phyloP scores from a whole-genome alignment of 192 early-diverging fungal species.

The Lunasporangiospora selenospora region DNA sequence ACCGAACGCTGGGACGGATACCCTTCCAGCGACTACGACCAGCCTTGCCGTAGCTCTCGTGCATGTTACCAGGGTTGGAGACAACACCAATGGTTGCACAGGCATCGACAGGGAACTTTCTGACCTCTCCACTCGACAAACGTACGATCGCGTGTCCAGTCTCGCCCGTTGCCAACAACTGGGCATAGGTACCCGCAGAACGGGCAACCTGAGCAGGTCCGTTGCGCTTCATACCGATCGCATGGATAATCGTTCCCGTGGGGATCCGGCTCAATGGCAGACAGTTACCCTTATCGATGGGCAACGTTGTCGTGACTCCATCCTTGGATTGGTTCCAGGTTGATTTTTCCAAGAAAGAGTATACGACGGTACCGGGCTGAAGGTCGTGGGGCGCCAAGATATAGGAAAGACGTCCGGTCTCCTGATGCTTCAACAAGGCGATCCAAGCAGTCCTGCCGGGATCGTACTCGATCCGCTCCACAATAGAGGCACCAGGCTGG shows the following conservation, averaged over 20 bases:
- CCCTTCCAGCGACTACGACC: slow-evolving; percentile 84
- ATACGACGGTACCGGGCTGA: slow-evolving; percentile 76
- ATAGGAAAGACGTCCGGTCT: slow-evolving; percentile 81
- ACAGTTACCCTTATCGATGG: slow-evolving; percentile 87
- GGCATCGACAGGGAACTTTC: slow-evolving; percentile 82
- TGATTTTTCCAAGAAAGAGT: slow-evolving; percentile 60
- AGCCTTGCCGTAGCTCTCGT: slow-evolving; percentile 87
- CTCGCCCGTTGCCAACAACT: slow-evolving; percentile 79
- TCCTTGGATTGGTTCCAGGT: slow-evolving; percentile 44
- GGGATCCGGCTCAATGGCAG: slow-evolving; percentile 90
- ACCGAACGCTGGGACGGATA: slow-evolving; percentile 85
- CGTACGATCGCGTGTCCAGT: slow-evolving; percentile 86
- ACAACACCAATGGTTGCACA: slow-evolving; percentile 91
- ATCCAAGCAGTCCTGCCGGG: slow-evolving; percentile 90
- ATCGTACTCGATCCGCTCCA: slow-evolving; percentile 94
- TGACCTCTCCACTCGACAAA: slow-evolving; percentile 86
- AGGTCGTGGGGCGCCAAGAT: slow-evolving; percentile 84
- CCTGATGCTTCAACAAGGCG: slow-evolving; percentile 80
- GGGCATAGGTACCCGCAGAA: slow-evolving; percentile 87
- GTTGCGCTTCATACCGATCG: slow-evolving; percentile 78
- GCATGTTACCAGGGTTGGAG: slow-evolving; percentile 90
- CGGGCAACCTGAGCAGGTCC: slow-evolving; percentile 82
- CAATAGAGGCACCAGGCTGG: slow-evolving; percentile 76
- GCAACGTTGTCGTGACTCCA: slow-evolving; percentile 49
- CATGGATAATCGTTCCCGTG: slow-evolving; percentile 89